These are phyloP conservation scores for Diaporthe citriasiana DNA, from an alignment of 2,329 filamentous ascomycete species.

Conservation along the genomic window DNA sequence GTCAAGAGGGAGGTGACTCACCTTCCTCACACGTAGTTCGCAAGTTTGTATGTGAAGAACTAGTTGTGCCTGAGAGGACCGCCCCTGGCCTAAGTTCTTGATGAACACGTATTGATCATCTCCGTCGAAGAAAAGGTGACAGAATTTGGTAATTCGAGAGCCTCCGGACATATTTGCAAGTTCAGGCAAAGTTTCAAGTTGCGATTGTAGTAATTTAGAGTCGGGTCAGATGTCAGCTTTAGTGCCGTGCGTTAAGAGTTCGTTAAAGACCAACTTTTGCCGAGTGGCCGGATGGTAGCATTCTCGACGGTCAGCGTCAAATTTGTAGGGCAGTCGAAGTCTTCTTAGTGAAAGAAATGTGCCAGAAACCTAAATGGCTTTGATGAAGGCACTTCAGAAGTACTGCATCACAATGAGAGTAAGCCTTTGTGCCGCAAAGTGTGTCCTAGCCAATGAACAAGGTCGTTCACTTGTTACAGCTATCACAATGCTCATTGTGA, in stretches of 20 bases:
- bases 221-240: background rate
- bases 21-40: constrained; percentile 16
- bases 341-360: too few relatives aligned
- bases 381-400: too few relatives aligned
- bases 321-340: background rate
- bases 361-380: too few relatives aligned
- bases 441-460: too few relatives aligned
- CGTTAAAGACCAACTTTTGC: background rate
- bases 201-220: background rate
- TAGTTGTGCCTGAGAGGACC: background rate
- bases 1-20: background rate
- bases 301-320: background rate
- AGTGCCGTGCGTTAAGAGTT: background rate
- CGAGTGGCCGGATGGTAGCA: background rate
- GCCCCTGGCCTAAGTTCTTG: background rate
- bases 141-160: background rate
- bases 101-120: constrained; percentile 5
- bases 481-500: background rate
- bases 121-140: constrained; percentile 1
- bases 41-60: background rate
- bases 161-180: background rate
- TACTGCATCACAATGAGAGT: too few relatives aligned
- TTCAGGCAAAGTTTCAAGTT: background rate
- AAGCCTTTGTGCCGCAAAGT: too few relatives aligned
- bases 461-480: too few relatives aligned